Base-by-base conservation (phyloP, 139 green algal species). In the Volvox africanus region DNA sequence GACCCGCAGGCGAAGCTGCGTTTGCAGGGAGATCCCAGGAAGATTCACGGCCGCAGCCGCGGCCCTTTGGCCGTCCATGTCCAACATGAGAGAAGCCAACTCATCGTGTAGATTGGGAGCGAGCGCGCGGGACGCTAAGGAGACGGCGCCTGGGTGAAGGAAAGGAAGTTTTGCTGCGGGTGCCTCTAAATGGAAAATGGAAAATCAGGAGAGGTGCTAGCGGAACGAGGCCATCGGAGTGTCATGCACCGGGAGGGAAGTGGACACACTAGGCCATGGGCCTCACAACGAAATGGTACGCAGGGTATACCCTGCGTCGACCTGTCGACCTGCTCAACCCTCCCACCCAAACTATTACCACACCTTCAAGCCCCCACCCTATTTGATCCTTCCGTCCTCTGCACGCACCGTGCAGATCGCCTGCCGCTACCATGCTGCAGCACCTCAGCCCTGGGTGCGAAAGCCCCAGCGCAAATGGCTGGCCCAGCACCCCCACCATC, bases 401-500 rank as follows among this genome's bases (percentile, higher is more conserved):
- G 67, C 67, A 77, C 77, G 12, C 62, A 80, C 87, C 92, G 14
- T 91, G 36, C 79, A 93, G 35, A 79, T 95, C 91, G 18, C 93
- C 93, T 71, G 89, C 44, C 19, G 93, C 92, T 22, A 73, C 86
- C 68, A 91, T 22, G 61, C 80, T 61, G 33, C 87, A 90, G 55
- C 61, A 82, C 24, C n/a, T 32, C 80, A 83, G 82, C 80, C 91
- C 91, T 67, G 86, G 89, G 78, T 94, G 92, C 1, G 19, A 79
- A 62, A 96, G 68, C 17, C 77, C 82, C 62, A 96, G 61, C 68
- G 93, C 80, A 67, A 93, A 9, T 9, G 92, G 90, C 91, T 95
- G 93, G 2, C 91, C 94, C 65, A 93, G 62, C 37, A 61, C 65
- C 50, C 93, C 93, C 65, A 94, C 90, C 89, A 94, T 62, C 92